Evolutionary conservation across 208 protist genomes (phyloP).

Genomic region (Porcisia deanei): DNA sequence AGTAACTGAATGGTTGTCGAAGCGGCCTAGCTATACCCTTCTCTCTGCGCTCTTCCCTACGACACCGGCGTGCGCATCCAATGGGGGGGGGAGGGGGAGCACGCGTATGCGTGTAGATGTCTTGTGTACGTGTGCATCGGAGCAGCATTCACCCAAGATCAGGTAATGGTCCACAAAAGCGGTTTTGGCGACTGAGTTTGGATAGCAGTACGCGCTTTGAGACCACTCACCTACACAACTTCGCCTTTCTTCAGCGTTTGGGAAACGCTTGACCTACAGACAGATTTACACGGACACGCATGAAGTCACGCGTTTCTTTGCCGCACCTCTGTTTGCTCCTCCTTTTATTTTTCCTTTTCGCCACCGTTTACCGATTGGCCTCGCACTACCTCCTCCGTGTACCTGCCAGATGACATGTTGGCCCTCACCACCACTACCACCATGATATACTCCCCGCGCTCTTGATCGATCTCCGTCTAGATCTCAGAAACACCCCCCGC

Average conservation of each 20-base stretch:
- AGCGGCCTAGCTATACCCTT: too few species aligned
- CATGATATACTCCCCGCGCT: background rate
- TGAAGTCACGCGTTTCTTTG: background rate
- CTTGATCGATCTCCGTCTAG: background rate
- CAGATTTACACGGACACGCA: background rate
- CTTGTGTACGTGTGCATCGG: background rate
- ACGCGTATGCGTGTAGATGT: background rate
- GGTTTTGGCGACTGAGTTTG: background rate
- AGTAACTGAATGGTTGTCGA: slow-evolving; percentile 1
- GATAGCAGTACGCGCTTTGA: background rate
- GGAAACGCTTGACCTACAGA: background rate
- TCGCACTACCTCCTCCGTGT: background rate
- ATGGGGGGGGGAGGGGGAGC: background rate
- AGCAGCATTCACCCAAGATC: background rate
- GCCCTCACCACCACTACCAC: background rate
- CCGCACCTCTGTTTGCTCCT: background rate
- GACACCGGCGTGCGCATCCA: background rate
- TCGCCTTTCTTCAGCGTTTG: background rate
- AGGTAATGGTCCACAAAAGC: background rate
- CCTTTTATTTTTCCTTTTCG: slow-evolving; percentile 1
- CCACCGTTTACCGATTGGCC: background rate
- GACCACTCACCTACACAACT: background rate
- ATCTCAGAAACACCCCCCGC: background rate
- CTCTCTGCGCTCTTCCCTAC: background rate
- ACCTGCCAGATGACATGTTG: background rate